Evolutionary conservation across 345 rosid species (phyloP).

Genomic region (Cardamine occulta): DNA sequence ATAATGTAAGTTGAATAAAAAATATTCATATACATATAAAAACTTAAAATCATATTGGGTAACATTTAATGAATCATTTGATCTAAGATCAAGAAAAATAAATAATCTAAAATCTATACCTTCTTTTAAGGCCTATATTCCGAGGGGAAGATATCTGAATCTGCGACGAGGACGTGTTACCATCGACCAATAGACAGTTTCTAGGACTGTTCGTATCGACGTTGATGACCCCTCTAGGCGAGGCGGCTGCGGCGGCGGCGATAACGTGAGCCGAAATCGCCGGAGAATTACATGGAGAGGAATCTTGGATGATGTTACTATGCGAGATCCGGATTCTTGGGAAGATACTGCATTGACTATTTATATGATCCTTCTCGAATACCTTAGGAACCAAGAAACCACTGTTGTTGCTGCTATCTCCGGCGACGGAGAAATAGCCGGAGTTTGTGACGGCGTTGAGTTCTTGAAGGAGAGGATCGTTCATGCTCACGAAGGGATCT

Average conservation of each 20-base stretch:
- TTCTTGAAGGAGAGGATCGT: constrained; percentile 78
- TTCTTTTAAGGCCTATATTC: constrained; percentile 87
- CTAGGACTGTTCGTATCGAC: constrained; percentile 41
- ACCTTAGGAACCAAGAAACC: constrained; percentile 32
- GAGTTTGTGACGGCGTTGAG: constrained; percentile 44
- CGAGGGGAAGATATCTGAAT: constrained; percentile 82
- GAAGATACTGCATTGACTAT: constrained; percentile 50
- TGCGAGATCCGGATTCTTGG: constrained; percentile 79
- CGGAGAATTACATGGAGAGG: constrained; percentile 54
- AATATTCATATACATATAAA: not conserved
- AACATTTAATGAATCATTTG: constrained; percentile 8
- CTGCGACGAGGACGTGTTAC: constrained; percentile 40
- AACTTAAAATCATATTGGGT: constrained; percentile 5
- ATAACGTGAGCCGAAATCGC: constrained; percentile 37
- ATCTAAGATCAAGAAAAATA: not conserved
- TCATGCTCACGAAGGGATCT: constrained; percentile 68
- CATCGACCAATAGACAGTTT: constrained; percentile 37
- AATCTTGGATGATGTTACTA: constrained; percentile 41
- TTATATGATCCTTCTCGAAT: constrained; percentile 49
- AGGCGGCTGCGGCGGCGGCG: constrained; percentile 37
- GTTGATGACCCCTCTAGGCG: constrained; percentile 53
- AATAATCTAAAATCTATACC: constrained; percentile 45
- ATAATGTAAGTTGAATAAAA: constrained; percentile 7
- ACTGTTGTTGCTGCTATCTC: constrained; percentile 10
- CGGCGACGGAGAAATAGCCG: constrained; percentile 30